phyloP scores from a whole-genome alignment of 768 basidiomycete species.

The Suillus variegatus region DNA sequence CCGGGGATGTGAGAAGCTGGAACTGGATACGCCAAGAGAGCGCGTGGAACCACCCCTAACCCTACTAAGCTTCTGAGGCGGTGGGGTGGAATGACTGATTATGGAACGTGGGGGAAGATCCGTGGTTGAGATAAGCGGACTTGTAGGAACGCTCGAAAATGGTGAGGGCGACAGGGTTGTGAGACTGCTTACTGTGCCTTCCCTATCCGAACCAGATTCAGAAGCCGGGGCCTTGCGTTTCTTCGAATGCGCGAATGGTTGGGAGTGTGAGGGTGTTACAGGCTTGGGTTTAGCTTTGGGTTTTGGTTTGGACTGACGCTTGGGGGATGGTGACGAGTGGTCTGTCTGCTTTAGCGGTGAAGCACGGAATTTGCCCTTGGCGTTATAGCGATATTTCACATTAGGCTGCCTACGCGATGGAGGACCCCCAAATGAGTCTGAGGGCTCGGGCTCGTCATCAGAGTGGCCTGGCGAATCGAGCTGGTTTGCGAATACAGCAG shows the following conservation, averaged over 20 bases:
- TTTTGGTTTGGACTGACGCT: constrained; percentile 14
- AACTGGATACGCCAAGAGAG: constrained; percentile 8
- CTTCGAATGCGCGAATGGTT: background rate
- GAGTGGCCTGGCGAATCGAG: constrained; percentile 26
- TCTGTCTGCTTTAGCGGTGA: constrained; percentile 29
- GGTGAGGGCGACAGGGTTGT: constrained; percentile 26
- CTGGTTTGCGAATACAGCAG: constrained; percentile 34
- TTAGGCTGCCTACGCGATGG: constrained; percentile 20
- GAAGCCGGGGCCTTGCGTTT: constrained; percentile 29
- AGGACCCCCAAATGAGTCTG: constrained; percentile 29
- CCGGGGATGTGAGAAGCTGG: constrained; percentile 23
- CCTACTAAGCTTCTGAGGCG: constrained; percentile 1
- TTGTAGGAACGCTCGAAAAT: constrained; percentile 26
- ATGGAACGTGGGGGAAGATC: constrained; percentile 22
- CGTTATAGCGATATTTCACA: constrained; percentile 35
- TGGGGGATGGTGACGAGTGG: constrained; percentile 29
- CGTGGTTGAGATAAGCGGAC: constrained; percentile 14
- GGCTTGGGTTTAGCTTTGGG: constrained; percentile 8
- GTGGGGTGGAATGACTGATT: background rate
- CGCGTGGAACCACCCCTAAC: constrained; percentile 19
- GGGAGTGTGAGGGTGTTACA: constrained; percentile 12
- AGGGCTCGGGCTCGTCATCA: constrained; percentile 21
- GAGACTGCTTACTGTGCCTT: constrained; percentile 10
- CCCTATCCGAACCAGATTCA: constrained; percentile 7
- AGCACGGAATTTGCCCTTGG: constrained; percentile 34